Conservation (phyloP, 1,284 basidiomycete species). For the Hymenochaete sp. region DNA sequence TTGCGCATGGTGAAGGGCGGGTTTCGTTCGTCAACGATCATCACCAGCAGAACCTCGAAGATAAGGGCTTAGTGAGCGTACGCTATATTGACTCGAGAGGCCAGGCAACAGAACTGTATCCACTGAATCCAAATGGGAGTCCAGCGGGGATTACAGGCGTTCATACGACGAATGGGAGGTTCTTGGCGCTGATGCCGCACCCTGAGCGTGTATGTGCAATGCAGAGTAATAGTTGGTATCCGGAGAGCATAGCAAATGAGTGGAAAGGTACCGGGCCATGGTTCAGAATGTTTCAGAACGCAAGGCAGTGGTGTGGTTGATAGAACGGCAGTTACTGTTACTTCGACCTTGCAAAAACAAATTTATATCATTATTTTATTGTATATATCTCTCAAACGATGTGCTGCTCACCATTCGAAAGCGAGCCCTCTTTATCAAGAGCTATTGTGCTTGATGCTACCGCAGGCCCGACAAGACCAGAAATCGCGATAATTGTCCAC, state of each 20-base stretch:
- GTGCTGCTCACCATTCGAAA: too few relatives aligned
- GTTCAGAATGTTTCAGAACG: constrained; percentile 94
- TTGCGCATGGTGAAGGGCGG: constrained; percentile 95
- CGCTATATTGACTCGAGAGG: constrained; percentile 73
- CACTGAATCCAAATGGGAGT: constrained; percentile 94
- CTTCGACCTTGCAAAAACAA: too few relatives aligned
- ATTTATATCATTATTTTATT: neutral
- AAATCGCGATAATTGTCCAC: constrained; percentile 51
- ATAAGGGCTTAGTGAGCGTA: constrained; percentile 51
- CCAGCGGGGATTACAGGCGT: constrained; percentile 84
- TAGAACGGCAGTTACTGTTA: too few relatives aligned
- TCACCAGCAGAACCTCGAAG: constrained; percentile 36
- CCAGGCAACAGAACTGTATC: constrained; percentile 66
- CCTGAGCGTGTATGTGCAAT: constrained; percentile 74
- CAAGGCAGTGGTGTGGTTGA: constrained; percentile 36
- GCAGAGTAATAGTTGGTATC: constrained; percentile 85
- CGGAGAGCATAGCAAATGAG: constrained; percentile 41
- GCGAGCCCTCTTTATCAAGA: too few relatives aligned
- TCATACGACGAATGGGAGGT: constrained; percentile 77
- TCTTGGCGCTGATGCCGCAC: constrained; percentile 95
- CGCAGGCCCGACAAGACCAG: constrained; percentile 72
- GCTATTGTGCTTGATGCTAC: constrained; percentile 50
- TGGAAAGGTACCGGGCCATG: constrained; percentile 81
- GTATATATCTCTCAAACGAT: too few relatives aligned
- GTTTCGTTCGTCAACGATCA: constrained; percentile 53